A percentile compares a stretch with the other conserved stretches of the same genome.
These are phyloP conservation scores for Wilhelminamyces savonicus DNA, from an alignment of 805 yeast species.

Conservation along the genomic window DNA sequence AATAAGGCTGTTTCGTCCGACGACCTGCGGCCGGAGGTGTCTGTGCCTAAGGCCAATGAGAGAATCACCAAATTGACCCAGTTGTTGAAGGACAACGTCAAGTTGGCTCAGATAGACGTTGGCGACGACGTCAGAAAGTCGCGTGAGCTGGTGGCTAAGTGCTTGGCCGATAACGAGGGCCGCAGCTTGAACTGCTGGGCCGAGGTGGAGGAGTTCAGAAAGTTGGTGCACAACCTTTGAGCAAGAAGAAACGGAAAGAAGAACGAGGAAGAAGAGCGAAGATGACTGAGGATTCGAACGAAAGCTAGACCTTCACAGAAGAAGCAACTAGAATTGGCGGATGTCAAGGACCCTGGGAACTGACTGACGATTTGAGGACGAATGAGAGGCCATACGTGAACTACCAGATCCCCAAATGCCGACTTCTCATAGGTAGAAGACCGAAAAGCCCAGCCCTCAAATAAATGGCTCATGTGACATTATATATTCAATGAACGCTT, in stretches of 20 bases:
- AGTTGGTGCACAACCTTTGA: constrained; percentile 45
- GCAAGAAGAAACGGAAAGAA: constrained; percentile 1
- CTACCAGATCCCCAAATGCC: no score
- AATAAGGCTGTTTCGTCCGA: constrained; percentile 30
- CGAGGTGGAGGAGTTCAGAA: constrained; percentile 65
- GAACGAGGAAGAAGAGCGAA: no score
- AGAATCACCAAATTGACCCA: constrained; percentile 34
- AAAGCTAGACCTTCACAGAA: no score
- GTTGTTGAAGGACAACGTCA: constrained; percentile 27
- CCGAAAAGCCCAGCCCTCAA: no score
- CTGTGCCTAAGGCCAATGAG: constrained; percentile 30
- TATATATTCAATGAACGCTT: no score
- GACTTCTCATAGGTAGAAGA: no score
- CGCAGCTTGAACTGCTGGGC: constrained; percentile 78
- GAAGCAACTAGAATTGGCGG: no score
- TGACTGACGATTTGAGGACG: no score
- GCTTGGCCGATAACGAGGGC: constrained; percentile 58
- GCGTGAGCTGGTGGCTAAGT: constrained; percentile 46
- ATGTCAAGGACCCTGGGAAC: no score
- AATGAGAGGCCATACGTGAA: no score
- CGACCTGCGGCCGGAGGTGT: constrained; percentile 20
- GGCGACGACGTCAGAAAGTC: constrained; percentile 37
- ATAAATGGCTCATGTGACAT: no score
- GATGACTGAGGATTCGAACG: no score
- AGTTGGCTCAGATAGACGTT: constrained; percentile 25